Base-by-base conservation (phyloP, 768 basidiomycete species). In the Pulveroboletus sp. region DNA sequence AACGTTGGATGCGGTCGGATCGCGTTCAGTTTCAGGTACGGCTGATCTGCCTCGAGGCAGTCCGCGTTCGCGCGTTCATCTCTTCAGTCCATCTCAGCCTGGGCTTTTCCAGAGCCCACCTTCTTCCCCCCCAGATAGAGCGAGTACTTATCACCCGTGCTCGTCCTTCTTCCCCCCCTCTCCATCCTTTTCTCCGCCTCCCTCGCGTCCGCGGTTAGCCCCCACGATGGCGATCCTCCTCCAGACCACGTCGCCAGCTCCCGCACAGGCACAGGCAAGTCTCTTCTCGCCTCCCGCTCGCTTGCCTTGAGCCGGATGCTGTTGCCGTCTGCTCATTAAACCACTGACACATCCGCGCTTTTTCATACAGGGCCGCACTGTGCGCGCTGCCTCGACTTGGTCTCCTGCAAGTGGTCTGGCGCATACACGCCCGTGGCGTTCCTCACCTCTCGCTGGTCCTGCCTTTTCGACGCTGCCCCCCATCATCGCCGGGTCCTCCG, bases 351-450 rank as follows among this genome's bases (percentile, higher is more conserved):
- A 28, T 5, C 10, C 11, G 8, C 10, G 2, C 10, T n/a, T 21
- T 3, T 3, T n/a, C n/a, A 1, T 6, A 11, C 47, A 65, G 62
- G n/a, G 15, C 38, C 63, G 63, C 55, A 27, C 54, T 41, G 26
- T 30, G 26, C 62, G 62, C 41, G 39, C 51, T 21, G 9, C 46
- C 27, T 10, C 52, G 21, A 10, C 51, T 4, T 54, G 51, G 49
- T 30, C 49, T 15, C 51, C 51, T 14, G 37, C 56, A 12, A 35
- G 35, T n/a, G 51, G 47, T 11, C 15, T 40, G 10, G 40, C 48
- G 24, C 49, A 57, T 6, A 51, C 67, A 8, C 67, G 65, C 3
- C 66, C 66, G 4, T 49, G 61, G 51, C 66, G 66, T 12, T 67
- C 66, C 11, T 67, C 66, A 0, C 66, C 66, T 0, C 66, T 67